Evolutionary conservation across 805 yeast species (phyloP).

Genomic region (Candida sonorensis): DNA sequence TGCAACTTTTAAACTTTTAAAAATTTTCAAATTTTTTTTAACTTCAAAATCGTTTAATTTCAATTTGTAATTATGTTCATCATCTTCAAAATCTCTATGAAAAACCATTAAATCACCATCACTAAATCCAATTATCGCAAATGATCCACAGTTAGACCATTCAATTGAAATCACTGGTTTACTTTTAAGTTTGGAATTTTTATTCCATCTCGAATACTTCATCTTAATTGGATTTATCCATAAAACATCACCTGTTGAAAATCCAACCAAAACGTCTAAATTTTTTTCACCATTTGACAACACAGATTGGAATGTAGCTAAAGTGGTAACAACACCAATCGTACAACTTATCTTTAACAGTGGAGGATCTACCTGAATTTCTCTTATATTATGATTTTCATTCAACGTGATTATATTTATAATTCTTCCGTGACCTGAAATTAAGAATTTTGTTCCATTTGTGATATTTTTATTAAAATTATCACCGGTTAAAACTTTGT

Average conservation of each 20-base stretch:
- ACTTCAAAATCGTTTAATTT: slow-evolving; percentile 21
- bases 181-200: slow-evolving; percentile 36
- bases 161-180: slow-evolving; percentile 37
- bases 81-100: slow-evolving; percentile 44
- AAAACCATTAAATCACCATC: slow-evolving; percentile 55
- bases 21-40: slow-evolving; percentile 28
- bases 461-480: slow-evolving; percentile 22
- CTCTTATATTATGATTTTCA: slow-evolving; percentile 27
- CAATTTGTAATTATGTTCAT: slow-evolving; percentile 21
- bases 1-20: slow-evolving; percentile 7
- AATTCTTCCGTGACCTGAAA: slow-evolving; percentile 44
- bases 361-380: slow-evolving; percentile 38
- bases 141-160: slow-evolving; percentile 42
- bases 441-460: slow-evolving; percentile 27
- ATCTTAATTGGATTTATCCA: slow-evolving; percentile 49
- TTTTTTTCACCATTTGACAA: slow-evolving; percentile 25
- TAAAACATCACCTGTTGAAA: slow-evolving; percentile 59
- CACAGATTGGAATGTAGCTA: slow-evolving; percentile 26
- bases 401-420: slow-evolving; percentile 39
- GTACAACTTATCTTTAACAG: slow-evolving; percentile 36
- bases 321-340: slow-evolving; percentile 32
- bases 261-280: slow-evolving; percentile 53
- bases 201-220: slow-evolving; percentile 46
- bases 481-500: slow-evolving; percentile 27
- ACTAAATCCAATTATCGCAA: slow-evolving; percentile 51